Evolutionary conservation across 805 yeast species (phyloP).

Genomic region (Hanseniaspora taiwanica): DNA sequence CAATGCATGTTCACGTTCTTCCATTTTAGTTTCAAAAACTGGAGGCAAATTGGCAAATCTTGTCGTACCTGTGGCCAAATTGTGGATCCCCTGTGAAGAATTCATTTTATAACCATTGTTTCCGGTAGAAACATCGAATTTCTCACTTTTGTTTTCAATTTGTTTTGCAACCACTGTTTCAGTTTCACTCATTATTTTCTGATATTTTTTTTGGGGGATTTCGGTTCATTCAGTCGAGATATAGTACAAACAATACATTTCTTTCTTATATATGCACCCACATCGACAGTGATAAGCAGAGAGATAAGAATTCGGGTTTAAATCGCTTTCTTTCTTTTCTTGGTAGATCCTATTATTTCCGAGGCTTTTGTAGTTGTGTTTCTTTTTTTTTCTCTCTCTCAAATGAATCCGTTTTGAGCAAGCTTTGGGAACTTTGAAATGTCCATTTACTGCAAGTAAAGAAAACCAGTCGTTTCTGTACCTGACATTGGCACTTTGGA

Average conservation of each 20-base stretch:
- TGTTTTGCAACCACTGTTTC: not conserved
- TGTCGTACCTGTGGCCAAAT: slow-evolving; percentile 10
- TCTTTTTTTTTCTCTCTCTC: not conserved
- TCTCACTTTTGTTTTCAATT: not conserved
- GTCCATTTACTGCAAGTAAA: too few species aligned
- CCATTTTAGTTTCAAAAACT: slow-evolving; percentile 8
- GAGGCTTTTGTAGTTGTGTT: not conserved
- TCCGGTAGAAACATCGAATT: not conserved
- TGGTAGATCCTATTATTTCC: not conserved
- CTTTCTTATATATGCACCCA: too few species aligned
- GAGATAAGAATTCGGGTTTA: too few species aligned
- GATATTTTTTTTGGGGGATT: too few species aligned
- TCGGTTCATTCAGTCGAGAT: too few species aligned
- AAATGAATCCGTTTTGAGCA: too few species aligned
- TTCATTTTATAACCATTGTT: not conserved
- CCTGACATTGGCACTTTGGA: too few species aligned
- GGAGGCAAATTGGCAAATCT: slow-evolving; percentile 11
- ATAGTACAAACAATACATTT: too few species aligned
- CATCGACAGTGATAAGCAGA: too few species aligned
- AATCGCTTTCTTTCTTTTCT: not conserved
- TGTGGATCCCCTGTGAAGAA: slow-evolving; percentile 12
- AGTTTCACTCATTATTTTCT: not conserved
- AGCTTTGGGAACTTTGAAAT: too few species aligned
- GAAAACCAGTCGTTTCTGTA: too few species aligned
- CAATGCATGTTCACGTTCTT: slow-evolving; percentile 12